A percentile compares a stretch with the other conserved stretches of the same genome.
phyloP scores from a whole-genome alignment of 805 yeast genomes.

The Yamadazyma phyllophila region DNA sequence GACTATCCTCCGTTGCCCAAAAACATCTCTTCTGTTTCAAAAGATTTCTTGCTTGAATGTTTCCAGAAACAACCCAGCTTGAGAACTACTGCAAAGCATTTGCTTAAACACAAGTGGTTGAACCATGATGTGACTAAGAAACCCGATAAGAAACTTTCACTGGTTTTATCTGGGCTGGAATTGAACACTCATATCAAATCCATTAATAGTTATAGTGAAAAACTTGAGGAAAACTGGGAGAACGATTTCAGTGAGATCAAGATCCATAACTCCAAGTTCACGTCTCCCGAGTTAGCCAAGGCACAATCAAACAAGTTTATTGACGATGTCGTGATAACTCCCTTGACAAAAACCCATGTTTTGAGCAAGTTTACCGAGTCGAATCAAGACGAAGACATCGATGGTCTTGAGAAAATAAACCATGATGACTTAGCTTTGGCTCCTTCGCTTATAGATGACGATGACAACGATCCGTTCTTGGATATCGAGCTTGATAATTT shows the following conservation, averaged over 20 bases:
- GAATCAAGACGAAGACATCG: conserved; percentile 16
- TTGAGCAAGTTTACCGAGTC: conserved; percentile 31
- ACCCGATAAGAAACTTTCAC: background rate
- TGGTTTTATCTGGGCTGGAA: too few relatives aligned
- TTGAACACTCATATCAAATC: conserved; percentile 14
- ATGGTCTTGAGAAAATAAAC: background rate
- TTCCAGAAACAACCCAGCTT: conserved; percentile 66
- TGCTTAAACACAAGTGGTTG: conserved; percentile 66
- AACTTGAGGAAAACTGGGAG: conserved; percentile 36
- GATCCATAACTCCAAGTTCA: background rate
- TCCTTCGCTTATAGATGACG: conserved; percentile 14
- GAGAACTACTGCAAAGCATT: conserved; percentile 53
- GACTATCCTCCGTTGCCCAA: conserved; percentile 69
- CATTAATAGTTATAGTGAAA: conserved; percentile 26
- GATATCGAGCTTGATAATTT: conserved; percentile 37
- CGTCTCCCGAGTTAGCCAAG: background rate
- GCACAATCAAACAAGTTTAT: too few relatives aligned
- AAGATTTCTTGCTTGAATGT: conserved; percentile 64
- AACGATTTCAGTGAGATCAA: conserved; percentile 25
- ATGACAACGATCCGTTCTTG: conserved; percentile 37
- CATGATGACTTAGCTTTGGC: conserved; percentile 1
- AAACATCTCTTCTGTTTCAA: conserved; percentile 38
- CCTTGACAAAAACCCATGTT: conserved; percentile 24
- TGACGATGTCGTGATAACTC: background rate
- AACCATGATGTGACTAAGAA: conserved; percentile 8